Conservation (phyloP, 306 rosid genomes). For the Argentina anserina region DNA sequence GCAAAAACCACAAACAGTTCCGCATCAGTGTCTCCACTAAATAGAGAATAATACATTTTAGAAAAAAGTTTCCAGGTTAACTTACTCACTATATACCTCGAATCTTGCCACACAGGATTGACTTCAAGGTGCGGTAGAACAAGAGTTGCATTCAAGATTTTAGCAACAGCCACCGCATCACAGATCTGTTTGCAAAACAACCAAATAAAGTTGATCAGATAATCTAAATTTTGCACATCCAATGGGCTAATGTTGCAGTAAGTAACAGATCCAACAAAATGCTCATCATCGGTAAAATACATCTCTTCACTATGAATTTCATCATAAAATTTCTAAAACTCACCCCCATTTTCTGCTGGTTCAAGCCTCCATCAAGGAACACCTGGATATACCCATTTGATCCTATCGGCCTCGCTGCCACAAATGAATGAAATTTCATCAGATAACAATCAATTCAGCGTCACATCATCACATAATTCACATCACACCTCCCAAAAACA, state of each 20-base stretch:
- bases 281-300: neutral
- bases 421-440: constrained; percentile 10
- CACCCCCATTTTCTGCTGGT: constrained; percentile 99
- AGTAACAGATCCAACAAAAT: constrained; percentile 6
- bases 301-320: neutral
- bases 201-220: constrained; percentile 7
- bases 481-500: neutral
- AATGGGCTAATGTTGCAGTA: neutral
- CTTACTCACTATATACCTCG: constrained; percentile 54
- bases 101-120: constrained; percentile 94
- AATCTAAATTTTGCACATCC: neutral
- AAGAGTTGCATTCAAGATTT: constrained; percentile 87
- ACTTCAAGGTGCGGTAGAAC: constrained; percentile 89
- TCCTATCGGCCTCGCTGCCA: constrained; percentile 56
- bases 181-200: constrained; percentile 51
- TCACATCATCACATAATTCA: neutral
- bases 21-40: neutral
- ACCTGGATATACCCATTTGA: constrained; percentile 82
- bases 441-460: constrained; percentile 2
- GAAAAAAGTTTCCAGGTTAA: constrained; percentile 7
- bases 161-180: constrained; percentile 97
- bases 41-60: constrained; percentile 1
- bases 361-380: constrained; percentile 95
- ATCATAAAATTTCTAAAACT: constrained; percentile 7
- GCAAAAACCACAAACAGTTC: constrained; percentile 26